These are phyloP conservation scores for Penicillium longicatenatum DNA, from an alignment of 495 filamentous ascomycete genomes.

Conservation along the genomic window DNA sequence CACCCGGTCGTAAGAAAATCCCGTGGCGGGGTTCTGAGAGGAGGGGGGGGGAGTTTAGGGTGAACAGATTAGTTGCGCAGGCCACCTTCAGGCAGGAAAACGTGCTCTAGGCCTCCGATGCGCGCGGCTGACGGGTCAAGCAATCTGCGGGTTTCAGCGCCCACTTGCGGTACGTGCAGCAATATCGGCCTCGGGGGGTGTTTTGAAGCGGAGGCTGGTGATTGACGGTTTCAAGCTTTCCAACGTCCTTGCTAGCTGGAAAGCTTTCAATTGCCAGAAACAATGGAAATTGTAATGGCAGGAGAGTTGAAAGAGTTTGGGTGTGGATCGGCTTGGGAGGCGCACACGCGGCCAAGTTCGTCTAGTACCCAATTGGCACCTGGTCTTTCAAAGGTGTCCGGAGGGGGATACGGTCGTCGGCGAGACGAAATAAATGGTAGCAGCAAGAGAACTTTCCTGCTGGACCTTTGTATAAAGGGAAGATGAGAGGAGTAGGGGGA, in stretches of 20 bases:
- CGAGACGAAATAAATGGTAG: not conserved
- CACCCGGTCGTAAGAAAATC: constrained; percentile 6
- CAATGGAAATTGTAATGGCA: constrained; percentile 4
- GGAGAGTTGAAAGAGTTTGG: constrained; percentile 12
- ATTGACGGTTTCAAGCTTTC: constrained; percentile 7
- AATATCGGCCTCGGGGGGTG: constrained; percentile 5
- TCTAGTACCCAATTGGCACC: constrained; percentile 4
- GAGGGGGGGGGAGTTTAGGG: constrained; percentile 1
- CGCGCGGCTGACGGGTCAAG: constrained; percentile 26
- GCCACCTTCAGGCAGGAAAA: constrained; percentile 9
- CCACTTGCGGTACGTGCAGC: constrained; percentile 20
- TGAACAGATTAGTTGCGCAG: constrained; percentile 4
- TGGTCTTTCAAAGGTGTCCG: not conserved
- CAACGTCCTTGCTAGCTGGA: not conserved
- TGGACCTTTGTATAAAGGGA: constrained; percentile 3
- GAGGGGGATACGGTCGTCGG: not conserved
- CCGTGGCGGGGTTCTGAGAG: not conserved
- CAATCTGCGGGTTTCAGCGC: constrained; percentile 28
- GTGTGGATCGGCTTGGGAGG: constrained; percentile 4
- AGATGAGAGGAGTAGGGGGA: constrained; percentile 8
- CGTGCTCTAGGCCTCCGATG: constrained; percentile 19
- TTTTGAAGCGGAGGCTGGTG: constrained; percentile 7
- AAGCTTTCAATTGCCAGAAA: constrained; percentile 17
- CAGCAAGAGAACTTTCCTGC: not conserved
- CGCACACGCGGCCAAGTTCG: constrained; percentile 5